phyloP scores from a whole-genome alignment of 129 eudicot species.

The Solidago caesia region DNA sequence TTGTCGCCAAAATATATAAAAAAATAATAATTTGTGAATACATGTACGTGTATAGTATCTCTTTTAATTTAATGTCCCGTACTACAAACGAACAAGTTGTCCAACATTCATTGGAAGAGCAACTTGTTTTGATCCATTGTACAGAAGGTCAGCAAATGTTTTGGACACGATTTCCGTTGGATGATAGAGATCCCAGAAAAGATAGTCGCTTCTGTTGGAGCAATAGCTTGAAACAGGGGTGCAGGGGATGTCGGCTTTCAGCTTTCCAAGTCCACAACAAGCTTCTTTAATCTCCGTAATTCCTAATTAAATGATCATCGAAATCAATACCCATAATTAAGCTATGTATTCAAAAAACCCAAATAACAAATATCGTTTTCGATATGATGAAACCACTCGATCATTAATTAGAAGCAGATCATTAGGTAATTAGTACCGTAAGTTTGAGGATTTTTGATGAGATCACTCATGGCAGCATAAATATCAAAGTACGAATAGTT shows the following conservation, averaged over 20 bases:
- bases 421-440: slow-evolving; percentile 47
- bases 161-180: slow-evolving; percentile 59
- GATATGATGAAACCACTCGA: neutral
- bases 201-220: slow-evolving; percentile 52
- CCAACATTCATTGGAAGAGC: slow-evolving; percentile 43
- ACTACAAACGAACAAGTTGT: slow-evolving; percentile 33
- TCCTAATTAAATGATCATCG: slow-evolving; percentile 34
- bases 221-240: slow-evolving; percentile 53
- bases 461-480: slow-evolving; percentile 34
- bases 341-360: neutral
- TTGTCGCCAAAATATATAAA: neutral
- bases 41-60: neutral
- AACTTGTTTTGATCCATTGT: slow-evolving; percentile 32
- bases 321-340: neutral
- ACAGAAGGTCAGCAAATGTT: slow-evolving; percentile 36
- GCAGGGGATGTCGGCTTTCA: slow-evolving; percentile 61
- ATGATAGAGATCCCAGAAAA: slow-evolving; percentile 75
- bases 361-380: too few species aligned
- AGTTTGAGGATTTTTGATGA: slow-evolving; percentile 53
- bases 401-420: neutral
- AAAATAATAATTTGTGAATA: neutral
- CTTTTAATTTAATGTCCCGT: neutral
- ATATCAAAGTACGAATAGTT: slow-evolving; percentile 58
- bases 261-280: slow-evolving; percentile 70
- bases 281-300: slow-evolving; percentile 73